Conservation (phyloP, 331 rosid genomes). For the Phaseolus coccineus region DNA sequence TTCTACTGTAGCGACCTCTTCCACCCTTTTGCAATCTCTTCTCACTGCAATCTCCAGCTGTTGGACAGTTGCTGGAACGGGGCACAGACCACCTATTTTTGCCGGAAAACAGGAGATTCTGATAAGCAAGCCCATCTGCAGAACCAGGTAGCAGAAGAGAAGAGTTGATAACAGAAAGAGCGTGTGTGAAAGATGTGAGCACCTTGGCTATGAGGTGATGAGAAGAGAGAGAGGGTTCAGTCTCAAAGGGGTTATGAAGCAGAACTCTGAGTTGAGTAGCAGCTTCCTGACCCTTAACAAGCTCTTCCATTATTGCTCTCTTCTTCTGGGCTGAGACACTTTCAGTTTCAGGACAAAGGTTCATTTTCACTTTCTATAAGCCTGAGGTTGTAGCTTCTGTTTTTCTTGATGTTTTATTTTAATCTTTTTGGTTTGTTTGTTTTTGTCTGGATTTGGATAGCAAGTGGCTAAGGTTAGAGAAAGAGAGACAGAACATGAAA, state of each 20-base stretch:
- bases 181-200: conserved; percentile 12
- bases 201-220: conserved; percentile 51
- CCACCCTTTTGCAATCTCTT: conserved; percentile 52
- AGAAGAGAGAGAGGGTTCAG: not conserved
- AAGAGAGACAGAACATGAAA: no score
- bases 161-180: not conserved
- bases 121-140: not conserved
- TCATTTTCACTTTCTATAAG: conserved; percentile 11
- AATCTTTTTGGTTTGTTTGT: no score
- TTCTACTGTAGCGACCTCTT: conserved; percentile 74
- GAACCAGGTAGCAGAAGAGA: not conserved
- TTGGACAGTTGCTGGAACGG: not conserved
- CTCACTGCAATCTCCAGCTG: not conserved
- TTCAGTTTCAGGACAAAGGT: conserved; percentile 8
- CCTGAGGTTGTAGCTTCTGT: not conserved
- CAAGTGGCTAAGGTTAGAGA: no score
- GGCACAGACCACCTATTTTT: not conserved
- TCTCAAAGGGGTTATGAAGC: conserved; percentile 43
- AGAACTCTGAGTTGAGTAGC: conserved; percentile 56
- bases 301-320: conserved; percentile 46
- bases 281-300: conserved; percentile 51
- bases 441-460: not conserved
- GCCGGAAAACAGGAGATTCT: not conserved
- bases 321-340: not conserved
- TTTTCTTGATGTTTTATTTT: not conserved